Conservation (phyloP, 495 filamentous ascomycete genomes). For the Tuber aestivum region DNA sequence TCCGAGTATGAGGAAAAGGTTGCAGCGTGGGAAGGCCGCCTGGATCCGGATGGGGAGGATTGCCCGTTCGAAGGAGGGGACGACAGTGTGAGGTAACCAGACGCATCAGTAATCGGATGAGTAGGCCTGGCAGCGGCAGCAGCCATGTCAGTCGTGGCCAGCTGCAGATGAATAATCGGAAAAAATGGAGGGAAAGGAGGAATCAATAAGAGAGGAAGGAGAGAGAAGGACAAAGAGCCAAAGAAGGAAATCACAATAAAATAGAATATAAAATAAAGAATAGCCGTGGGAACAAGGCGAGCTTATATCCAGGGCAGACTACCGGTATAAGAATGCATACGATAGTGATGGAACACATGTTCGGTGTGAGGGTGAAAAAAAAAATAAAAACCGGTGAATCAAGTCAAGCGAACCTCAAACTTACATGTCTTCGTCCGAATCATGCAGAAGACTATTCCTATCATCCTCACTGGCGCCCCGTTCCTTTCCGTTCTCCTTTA, state of each 20-base stretch:
- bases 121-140: slow-evolving; percentile 1
- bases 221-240: too few relatives aligned
- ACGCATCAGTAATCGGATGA: slow-evolving; percentile 27
- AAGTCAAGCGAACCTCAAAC: slow-evolving; percentile 42
- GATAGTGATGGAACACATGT: slow-evolving; percentile 28
- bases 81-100: slow-evolving; percentile 5
- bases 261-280: too few relatives aligned
- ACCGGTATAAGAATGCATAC: too few relatives aligned
- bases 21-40: slow-evolving; percentile 28
- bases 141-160: slow-evolving; percentile 13
- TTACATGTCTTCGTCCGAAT: slow-evolving; percentile 66
- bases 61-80: slow-evolving; percentile 14
- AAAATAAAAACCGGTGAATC: slow-evolving; percentile 16
- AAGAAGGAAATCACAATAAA: slow-evolving; percentile 26
- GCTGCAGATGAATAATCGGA: slow-evolving; percentile 11
- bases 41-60: slow-evolving; percentile 17
- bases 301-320: slow-evolving; percentile 29
- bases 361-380: slow-evolving; percentile 12
- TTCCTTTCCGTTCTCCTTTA: slow-evolving; percentile 20
- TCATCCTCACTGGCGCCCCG: slow-evolving; percentile 44
- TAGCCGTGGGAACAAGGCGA: slow-evolving; percentile 19
- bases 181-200: slow-evolving; percentile 3
- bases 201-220: too few relatives aligned
- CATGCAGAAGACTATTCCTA: slow-evolving; percentile 57
- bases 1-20: slow-evolving; percentile 24